These are phyloP conservation scores for Juglanconis oblonga DNA, from an alignment of 2,329 filamentous ascomycete species.

Conservation along the genomic window DNA sequence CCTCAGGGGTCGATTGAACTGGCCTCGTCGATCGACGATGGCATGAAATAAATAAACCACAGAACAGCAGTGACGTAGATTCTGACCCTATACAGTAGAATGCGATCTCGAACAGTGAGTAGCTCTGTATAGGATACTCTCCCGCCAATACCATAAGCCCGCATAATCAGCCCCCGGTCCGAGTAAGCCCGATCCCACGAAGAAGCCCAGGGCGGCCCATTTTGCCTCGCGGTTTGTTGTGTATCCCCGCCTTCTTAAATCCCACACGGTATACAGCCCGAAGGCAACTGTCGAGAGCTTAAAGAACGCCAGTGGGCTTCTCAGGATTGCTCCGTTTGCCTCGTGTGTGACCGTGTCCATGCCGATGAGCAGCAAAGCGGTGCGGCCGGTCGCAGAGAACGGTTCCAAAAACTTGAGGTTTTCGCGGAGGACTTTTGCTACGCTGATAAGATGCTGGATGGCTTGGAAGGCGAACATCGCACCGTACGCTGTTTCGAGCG, in stretches of 20 bases:
- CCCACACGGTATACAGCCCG: conserved; percentile 12
- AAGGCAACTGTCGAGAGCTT: conserved; percentile 5
- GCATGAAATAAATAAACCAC: not conserved
- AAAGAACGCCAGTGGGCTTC: not conserved
- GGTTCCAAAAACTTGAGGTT: not conserved
- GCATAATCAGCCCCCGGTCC: conserved; percentile 11
- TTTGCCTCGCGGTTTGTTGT: not conserved
- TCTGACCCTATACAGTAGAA: not conserved
- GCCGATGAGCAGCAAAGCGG: not conserved
- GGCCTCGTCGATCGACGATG: not conserved
- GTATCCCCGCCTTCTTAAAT: conserved; percentile 4
- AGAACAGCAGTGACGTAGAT: not conserved
- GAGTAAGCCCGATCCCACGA: not conserved
- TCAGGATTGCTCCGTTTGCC: not conserved
- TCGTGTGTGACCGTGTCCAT: not conserved
- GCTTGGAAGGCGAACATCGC: not conserved
- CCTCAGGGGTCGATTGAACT: not conserved
- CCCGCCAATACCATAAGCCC: conserved; percentile 16
- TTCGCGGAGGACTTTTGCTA: not conserved
- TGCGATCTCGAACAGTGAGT: not conserved
- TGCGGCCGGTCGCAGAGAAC: not conserved
- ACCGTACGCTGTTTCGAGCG: conserved; percentile 2
- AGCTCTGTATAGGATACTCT: conserved; percentile 1
- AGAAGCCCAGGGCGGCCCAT: not conserved
- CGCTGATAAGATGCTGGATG: conserved; percentile 1